These are phyloP conservation scores for Gymnopilus dilepis DNA, from an alignment of 768 basidiomycete species.

Conservation along the genomic window DNA sequence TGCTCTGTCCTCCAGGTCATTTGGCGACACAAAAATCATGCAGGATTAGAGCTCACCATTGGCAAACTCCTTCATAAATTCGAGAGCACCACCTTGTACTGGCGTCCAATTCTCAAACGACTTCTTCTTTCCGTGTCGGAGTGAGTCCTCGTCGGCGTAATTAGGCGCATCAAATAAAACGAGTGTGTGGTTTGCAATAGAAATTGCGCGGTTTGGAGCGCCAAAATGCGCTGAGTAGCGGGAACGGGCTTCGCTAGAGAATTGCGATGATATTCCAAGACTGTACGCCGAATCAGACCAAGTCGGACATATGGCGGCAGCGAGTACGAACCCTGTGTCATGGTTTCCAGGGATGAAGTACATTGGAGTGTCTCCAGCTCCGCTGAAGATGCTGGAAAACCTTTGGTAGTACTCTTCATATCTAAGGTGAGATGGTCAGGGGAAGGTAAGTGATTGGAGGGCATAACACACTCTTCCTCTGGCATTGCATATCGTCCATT, in stretches of 20 bases:
- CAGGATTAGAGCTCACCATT: conserved; percentile 39
- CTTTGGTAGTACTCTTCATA: conserved; percentile 72
- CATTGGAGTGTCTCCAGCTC: conserved; percentile 50
- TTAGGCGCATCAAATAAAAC: conserved; percentile 76
- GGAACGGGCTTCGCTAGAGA: conserved; percentile 49
- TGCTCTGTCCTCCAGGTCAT: conserved; percentile 27
- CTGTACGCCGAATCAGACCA: conserved; percentile 41
- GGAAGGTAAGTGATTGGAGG: neutral
- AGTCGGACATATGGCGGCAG: neutral
- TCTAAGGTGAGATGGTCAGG: conserved; percentile 43
- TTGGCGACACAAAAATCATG: no score
- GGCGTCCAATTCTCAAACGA: conserved; percentile 53
- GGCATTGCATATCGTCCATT: conserved; percentile 71
- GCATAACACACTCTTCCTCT: conserved; percentile 65
- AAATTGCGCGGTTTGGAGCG: conserved; percentile 63
- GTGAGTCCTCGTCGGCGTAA: conserved; percentile 74
- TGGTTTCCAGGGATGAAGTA: conserved; percentile 91
- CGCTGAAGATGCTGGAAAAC: conserved; percentile 74
- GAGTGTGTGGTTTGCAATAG: conserved; percentile 74
- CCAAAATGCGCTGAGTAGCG: conserved; percentile 84
- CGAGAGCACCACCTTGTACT: conserved; percentile 53
- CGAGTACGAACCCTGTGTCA: conserved; percentile 69
- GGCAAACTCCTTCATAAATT: conserved; percentile 53
- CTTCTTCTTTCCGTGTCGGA: conserved; percentile 47
- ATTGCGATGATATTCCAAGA: conserved; percentile 48